Conservation (phyloP, 805 yeast species). For the Huiozyma sinensis region DNA sequence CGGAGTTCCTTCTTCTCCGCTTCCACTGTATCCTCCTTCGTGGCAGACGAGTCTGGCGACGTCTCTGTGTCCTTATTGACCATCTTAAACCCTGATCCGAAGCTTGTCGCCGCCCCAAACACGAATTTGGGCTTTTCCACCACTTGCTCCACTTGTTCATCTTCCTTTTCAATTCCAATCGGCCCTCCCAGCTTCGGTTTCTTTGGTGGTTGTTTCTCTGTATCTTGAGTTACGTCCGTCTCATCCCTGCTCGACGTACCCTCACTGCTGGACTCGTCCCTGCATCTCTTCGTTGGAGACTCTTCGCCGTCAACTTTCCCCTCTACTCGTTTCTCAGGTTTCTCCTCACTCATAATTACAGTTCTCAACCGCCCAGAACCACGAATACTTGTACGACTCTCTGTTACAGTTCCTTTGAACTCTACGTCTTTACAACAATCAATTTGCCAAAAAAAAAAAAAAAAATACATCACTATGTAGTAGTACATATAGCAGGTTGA, state of each 20-base stretch:
- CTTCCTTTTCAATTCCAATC: too few relatives aligned
- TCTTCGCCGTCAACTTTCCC: constrained; percentile 17
- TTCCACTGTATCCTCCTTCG: constrained; percentile 2
- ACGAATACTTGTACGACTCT: background rate
- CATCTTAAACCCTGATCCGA: constrained; percentile 32
- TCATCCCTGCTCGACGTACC: background rate
- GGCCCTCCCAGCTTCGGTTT: background rate
- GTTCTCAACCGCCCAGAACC: too few relatives aligned
- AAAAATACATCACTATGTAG: background rate
- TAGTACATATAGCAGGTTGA: background rate
- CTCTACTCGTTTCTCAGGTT: constrained; percentile 4
- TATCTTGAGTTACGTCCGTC: background rate
- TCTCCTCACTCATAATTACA: background rate
- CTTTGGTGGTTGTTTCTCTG: background rate
- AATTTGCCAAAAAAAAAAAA: background rate
- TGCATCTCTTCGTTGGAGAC: background rate
- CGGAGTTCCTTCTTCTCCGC: constrained; percentile 1
- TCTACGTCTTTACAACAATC: too few relatives aligned
- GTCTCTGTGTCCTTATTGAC: constrained; percentile 6
- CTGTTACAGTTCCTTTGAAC: too few relatives aligned
- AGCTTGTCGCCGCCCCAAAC: constrained; percentile 44
- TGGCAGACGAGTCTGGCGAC: background rate
- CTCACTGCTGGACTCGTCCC: background rate
- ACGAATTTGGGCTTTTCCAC: constrained; percentile 36
- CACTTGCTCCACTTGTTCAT: background rate